A percentile compares a stretch with the other conserved stretches of the same genome.
phyloP scores from a whole-genome alignment of 1,284 basidiomycete species.

The Cryptococcus wingfieldii region DNA sequence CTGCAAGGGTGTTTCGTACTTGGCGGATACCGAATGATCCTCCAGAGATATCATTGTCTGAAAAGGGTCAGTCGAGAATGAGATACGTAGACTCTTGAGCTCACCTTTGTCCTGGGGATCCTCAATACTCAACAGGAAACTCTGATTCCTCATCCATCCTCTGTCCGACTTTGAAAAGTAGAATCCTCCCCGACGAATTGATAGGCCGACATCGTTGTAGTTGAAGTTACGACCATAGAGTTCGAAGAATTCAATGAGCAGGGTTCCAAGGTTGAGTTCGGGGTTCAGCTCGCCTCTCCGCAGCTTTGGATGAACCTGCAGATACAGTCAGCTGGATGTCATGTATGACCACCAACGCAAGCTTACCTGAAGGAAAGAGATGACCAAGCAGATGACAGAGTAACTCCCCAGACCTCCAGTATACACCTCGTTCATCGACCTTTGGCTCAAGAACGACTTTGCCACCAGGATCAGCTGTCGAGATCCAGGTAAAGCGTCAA shows the following conservation, averaged over 20 bases:
- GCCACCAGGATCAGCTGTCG: slow-evolving; percentile 77
- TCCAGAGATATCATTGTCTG: slow-evolving; percentile 88
- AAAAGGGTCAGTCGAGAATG: background rate
- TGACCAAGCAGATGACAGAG: slow-evolving; percentile 84
- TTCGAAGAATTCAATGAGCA: slow-evolving; percentile 95
- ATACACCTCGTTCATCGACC: slow-evolving; percentile 95
- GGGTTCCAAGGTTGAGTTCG: slow-evolving; percentile 78
- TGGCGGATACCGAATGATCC: slow-evolving; percentile 80
- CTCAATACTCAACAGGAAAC: slow-evolving; percentile 75
- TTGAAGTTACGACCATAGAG: slow-evolving; percentile 91
- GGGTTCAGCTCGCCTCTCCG: slow-evolving; percentile 82
- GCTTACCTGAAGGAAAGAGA: slow-evolving; percentile 81
- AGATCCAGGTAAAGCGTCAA: slow-evolving; percentile 69
- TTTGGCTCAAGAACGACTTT: slow-evolving; percentile 83
- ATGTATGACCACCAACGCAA: background rate
- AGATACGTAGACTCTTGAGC: slow-evolving; percentile 40
- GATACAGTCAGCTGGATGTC: background rate
- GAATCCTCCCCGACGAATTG: slow-evolving; percentile 72
- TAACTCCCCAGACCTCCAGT: slow-evolving; percentile 93
- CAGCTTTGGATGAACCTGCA: slow-evolving; percentile 85
- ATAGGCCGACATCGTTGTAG: slow-evolving; percentile 85
- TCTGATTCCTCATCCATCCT: slow-evolving; percentile 69
- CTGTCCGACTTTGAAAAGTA: slow-evolving; percentile 75
- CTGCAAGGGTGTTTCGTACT: slow-evolving; percentile 76
- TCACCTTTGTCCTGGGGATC: slow-evolving; percentile 87